phyloP scores from a whole-genome alignment of 1,284 basidiomycete genomes.

The Ceratobasidium theobromae region DNA sequence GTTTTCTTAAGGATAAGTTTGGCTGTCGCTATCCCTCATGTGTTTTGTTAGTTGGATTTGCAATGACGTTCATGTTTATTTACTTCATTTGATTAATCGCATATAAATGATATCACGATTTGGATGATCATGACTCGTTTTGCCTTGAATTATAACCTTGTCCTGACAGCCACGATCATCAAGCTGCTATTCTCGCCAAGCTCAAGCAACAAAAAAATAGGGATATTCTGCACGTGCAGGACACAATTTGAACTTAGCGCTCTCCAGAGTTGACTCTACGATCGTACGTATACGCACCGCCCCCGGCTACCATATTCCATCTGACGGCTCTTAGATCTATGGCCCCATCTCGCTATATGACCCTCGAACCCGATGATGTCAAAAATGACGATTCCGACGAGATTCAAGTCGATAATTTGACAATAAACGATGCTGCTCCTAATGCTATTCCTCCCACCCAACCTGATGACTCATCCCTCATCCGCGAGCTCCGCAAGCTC shows the following conservation, averaged over 20 bases:
- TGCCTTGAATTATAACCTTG: neutral
- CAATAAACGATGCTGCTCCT: neutral
- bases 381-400: slow-evolving; percentile 17
- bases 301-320: too few relatives aligned
- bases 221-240: too few relatives aligned
- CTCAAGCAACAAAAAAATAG: too few relatives aligned
- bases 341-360: neutral
- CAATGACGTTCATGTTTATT: neutral
- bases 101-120: slow-evolving; percentile 3
- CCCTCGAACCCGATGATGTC: neutral
- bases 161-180: neutral
- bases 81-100: slow-evolving; percentile 5
- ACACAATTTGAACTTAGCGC: too few relatives aligned
- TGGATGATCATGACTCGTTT: neutral
- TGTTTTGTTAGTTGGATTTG: neutral
- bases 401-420: slow-evolving; percentile 3
- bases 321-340: too few relatives aligned
- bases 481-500: slow-evolving; percentile 53
- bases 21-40: slow-evolving; percentile 5
- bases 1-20: slow-evolving; percentile 17
- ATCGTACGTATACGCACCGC: too few relatives aligned
- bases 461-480: slow-evolving; percentile 48
- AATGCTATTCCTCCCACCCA: neutral
- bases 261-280: too few relatives aligned
- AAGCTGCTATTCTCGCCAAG: too few relatives aligned